A percentile compares a stretch with the other conserved stretches of the same genome.
Conservation (phyloP, 768 basidiomycete species). For the Panaeolus cyanescens region DNA sequence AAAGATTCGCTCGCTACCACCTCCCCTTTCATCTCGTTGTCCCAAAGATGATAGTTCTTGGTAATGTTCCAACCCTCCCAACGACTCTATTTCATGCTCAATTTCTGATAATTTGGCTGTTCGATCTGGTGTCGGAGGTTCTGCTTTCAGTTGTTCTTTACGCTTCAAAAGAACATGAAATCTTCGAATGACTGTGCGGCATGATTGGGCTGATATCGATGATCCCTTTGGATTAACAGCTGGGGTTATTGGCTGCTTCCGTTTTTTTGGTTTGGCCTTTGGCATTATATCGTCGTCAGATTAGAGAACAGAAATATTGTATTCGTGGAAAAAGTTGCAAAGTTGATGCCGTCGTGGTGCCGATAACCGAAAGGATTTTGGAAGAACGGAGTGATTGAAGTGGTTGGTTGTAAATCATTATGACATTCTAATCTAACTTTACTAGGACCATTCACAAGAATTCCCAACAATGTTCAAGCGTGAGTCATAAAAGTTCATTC, state of each 20-base stretch:
- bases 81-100: conserved; percentile 57
- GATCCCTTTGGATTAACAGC: conserved; percentile 13
- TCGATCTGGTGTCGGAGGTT: conserved; percentile 18
- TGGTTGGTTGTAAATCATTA: neutral
- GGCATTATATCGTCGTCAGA: conserved; percentile 27
- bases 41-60: conserved; percentile 84
- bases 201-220: conserved; percentile 59
- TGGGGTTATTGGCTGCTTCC: conserved; percentile 33
- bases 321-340: neutral
- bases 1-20: conserved; percentile 83
- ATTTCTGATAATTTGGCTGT: conserved; percentile 48
- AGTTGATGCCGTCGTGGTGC: neutral
- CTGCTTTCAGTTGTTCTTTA: conserved; percentile 52
- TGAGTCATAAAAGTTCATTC: neutral
- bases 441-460: too few species aligned
- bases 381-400: neutral
- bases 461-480: neutral
- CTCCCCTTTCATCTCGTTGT: conserved; percentile 80
- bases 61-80: conserved; percentile 83
- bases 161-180: conserved; percentile 83
- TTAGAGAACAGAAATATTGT: neutral
- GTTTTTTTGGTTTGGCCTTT: conserved; percentile 30
- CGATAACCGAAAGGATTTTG: neutral
- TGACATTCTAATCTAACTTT: too few species aligned
- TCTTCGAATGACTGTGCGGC: conserved; percentile 71